Evolutionary conservation across 2,329 filamentous ascomycete species (phyloP).

Genomic region (Seiridium cupressi): DNA sequence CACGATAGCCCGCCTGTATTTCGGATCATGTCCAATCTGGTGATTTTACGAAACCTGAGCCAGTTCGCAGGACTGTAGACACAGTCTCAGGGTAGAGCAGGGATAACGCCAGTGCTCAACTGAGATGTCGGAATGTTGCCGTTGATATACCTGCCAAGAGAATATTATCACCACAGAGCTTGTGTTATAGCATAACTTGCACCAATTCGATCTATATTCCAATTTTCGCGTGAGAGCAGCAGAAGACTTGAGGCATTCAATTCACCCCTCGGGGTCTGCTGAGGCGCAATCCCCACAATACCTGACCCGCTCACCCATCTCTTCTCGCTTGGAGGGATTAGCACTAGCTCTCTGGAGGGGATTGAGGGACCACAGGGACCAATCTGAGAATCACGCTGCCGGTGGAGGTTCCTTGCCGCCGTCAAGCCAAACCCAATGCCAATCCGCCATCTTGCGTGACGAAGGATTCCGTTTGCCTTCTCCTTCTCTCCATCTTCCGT

Average conservation of each 20-base stretch:
- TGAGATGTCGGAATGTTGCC: too few species aligned
- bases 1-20: not conserved
- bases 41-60: not conserved
- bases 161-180: too few species aligned
- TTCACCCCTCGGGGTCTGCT: too few species aligned
- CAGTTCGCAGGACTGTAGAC: not conserved
- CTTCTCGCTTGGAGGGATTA: not conserved
- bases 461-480: not conserved
- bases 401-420: not conserved
- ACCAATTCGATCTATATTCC: too few species aligned
- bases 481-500: constrained; percentile 26
- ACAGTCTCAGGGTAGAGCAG: not conserved
- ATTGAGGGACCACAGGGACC: not conserved
- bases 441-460: constrained; percentile 4
- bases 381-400: not conserved
- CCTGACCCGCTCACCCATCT: too few species aligned
- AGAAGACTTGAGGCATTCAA: too few species aligned
- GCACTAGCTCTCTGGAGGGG: not conserved
- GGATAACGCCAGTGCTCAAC: too few species aligned
- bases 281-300: not conserved
- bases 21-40: not conserved
- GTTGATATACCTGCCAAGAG: too few species aligned
- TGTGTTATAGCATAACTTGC: too few species aligned
- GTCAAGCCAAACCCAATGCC: not conserved
- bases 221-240: too few species aligned